These are phyloP conservation scores for Jaenimonas drosophilae DNA, from an alignment of 208 protist genomes.

Conservation along the genomic window DNA sequence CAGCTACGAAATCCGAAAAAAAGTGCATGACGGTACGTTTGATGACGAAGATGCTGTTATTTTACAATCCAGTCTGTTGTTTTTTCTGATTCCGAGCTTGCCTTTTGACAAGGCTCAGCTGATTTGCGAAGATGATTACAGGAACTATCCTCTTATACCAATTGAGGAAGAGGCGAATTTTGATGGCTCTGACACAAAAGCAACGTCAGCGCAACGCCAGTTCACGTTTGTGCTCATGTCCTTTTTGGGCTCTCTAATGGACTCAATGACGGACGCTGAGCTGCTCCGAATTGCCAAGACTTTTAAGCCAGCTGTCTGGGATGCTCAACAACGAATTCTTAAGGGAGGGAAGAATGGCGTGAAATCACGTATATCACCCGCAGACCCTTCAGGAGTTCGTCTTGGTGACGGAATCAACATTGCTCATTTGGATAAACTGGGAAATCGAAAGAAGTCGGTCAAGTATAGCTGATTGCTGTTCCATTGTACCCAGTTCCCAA, in stretches of 20 bases:
- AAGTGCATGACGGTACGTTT: slow-evolving; percentile 43
- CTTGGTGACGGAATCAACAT: slow-evolving; percentile 56
- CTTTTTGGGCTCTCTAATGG: slow-evolving; percentile 46
- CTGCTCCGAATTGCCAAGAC: slow-evolving; percentile 18
- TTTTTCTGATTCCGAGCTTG: slow-evolving; percentile 43
- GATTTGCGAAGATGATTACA: slow-evolving; percentile 28
- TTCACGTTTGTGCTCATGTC: slow-evolving; percentile 38
- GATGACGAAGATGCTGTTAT: slow-evolving; percentile 28
- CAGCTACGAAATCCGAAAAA: slow-evolving; percentile 51
- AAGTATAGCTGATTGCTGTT: slow-evolving; percentile 15
- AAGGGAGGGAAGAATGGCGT: slow-evolving; percentile 20
- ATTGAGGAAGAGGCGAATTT: slow-evolving; percentile 4
- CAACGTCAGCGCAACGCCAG: slow-evolving; percentile 15
- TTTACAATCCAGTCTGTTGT: slow-evolving; percentile 37
- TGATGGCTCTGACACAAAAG: slow-evolving; percentile 7
- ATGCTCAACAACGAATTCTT: slow-evolving; percentile 42
- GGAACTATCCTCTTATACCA: slow-evolving; percentile 4
- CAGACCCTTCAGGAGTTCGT: slow-evolving; percentile 4
- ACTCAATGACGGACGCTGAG: slow-evolving; percentile 65
- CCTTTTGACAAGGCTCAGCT: slow-evolving; percentile 33
- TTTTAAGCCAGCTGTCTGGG: slow-evolving; percentile 55
- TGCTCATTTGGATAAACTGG: slow-evolving; percentile 65
- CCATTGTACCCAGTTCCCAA: too few relatives aligned
- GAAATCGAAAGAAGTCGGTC: slow-evolving; percentile 26
- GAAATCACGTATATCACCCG: slow-evolving; percentile 3